Percentiles rank a stretch among this genome's conserved stretches.
These are phyloP conservation scores for Arthrinium puccinioides DNA, from an alignment of 2,329 filamentous ascomycete genomes.

Conservation along the genomic window DNA sequence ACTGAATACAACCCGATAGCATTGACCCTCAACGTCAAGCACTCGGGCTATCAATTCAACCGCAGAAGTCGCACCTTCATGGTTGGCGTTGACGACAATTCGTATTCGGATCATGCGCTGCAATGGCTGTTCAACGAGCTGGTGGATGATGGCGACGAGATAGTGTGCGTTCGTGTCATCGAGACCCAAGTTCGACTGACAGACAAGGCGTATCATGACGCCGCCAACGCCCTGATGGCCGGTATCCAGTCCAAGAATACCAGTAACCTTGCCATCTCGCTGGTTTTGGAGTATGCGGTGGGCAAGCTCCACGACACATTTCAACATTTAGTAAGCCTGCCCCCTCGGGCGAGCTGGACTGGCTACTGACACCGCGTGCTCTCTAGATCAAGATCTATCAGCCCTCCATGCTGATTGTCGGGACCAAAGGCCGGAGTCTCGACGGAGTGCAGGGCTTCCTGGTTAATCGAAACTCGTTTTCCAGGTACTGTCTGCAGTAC, in stretches of 20 bases:
- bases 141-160: constrained; percentile 88
- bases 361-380: not conserved
- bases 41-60: constrained; percentile 76
- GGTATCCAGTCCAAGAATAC: constrained; percentile 72
- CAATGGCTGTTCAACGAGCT: constrained; percentile 90
- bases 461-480: constrained; percentile 72
- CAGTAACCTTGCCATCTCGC: constrained; percentile 73
- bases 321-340: constrained; percentile 67
- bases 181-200: constrained; percentile 70
- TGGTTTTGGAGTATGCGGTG: constrained; percentile 80
- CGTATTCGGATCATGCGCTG: constrained; percentile 86
- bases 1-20: constrained; percentile 57
- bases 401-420: constrained; percentile 84
- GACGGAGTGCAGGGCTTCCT: constrained; percentile 82
- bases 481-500: constrained; percentile 91
- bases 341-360: not conserved
- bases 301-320: constrained; percentile 89
- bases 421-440: constrained; percentile 76
- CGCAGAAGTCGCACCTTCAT: constrained; percentile 82
- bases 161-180: constrained; percentile 82
- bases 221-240: constrained; percentile 68
- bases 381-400: constrained; percentile 81
- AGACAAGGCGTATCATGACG: constrained; percentile 65
- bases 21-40: constrained; percentile 76
- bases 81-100: constrained; percentile 83